Conservation (phyloP, 768 basidiomycete species). For the Calocybe cyanea region DNA sequence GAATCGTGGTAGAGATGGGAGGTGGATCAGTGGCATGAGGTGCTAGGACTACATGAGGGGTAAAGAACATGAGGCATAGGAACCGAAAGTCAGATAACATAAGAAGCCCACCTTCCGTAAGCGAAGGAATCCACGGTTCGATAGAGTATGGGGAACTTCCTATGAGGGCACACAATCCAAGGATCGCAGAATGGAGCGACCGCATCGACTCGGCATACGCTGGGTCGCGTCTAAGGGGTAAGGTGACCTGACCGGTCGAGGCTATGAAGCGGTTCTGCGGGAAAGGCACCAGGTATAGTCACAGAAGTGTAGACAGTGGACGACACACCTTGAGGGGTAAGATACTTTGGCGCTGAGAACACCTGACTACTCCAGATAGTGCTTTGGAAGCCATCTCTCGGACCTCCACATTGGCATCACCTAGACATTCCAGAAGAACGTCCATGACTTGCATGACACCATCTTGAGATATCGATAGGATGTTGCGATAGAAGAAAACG, state of each 20-base stretch:
- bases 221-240: conserved; percentile 69
- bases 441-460: conserved; percentile 76
- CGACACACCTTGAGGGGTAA: conserved; percentile 70
- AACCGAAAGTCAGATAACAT: conserved; percentile 1
- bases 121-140: conserved; percentile 83
- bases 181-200: conserved; percentile 80
- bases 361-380: conserved; percentile 81
- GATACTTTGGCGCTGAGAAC: conserved; percentile 87
- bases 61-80: conserved; percentile 10
- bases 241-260: conserved; percentile 52
- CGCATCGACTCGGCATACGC: conserved; percentile 70
- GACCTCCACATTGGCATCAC: conserved; percentile 91
- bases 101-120: conserved; percentile 61
- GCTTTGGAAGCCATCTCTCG: conserved; percentile 87
- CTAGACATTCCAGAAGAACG: conserved; percentile 75
- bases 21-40: conserved; percentile 80
- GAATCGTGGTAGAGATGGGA: conserved; percentile 87
- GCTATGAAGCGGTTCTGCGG: conserved; percentile 75
- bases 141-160: conserved; percentile 95
- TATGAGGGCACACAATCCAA: conserved; percentile 86
- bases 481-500: conserved; percentile 88
- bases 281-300: conserved; percentile 10
- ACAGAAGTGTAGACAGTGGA: conserved; percentile 3
- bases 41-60: conserved; percentile 53
- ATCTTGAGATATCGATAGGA: conserved; percentile 67